Conservation (phyloP, 805 yeast genomes). For the Priceomyces carsonii region DNA sequence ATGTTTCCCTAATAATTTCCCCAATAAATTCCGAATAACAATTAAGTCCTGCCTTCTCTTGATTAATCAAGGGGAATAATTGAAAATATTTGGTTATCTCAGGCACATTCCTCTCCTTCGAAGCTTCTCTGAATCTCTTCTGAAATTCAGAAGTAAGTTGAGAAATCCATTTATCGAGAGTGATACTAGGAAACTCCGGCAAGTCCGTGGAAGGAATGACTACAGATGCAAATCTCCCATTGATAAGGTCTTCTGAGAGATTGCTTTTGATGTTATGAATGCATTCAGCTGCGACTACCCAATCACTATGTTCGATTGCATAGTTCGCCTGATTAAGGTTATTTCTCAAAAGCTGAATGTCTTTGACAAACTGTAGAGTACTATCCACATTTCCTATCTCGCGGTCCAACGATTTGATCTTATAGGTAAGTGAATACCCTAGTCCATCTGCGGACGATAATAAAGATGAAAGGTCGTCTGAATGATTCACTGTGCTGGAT, state of each 20-base stretch:
- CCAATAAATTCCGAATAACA: slow-evolving; percentile 87
- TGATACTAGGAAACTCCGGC: slow-evolving; percentile 70
- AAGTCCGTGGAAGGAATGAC: slow-evolving; percentile 86
- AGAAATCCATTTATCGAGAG: slow-evolving; percentile 58
- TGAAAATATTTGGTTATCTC: slow-evolving; percentile 78
- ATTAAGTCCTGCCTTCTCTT: slow-evolving; percentile 67
- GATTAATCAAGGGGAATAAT: slow-evolving; percentile 82
- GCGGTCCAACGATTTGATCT: slow-evolving; percentile 66
- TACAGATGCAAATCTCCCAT: slow-evolving; percentile 70
- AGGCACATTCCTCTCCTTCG: slow-evolving; percentile 62
- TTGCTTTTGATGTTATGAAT: slow-evolving; percentile 42
- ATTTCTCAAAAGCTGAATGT: slow-evolving; percentile 65
- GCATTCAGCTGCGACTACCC: slow-evolving; percentile 77
- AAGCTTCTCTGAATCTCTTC: slow-evolving; percentile 68
- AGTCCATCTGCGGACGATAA: slow-evolving; percentile 62
- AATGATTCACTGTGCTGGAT: slow-evolving; percentile 57
- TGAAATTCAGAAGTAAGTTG: slow-evolving; percentile 59
- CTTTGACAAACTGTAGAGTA: slow-evolving; percentile 63
- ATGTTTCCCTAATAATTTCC: slow-evolving; percentile 76
- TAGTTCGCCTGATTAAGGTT: slow-evolving; percentile 64
- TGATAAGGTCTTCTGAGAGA: slow-evolving; percentile 54
- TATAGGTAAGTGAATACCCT: slow-evolving; percentile 66
- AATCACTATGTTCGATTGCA: slow-evolving; percentile 67
- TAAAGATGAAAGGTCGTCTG: slow-evolving; percentile 54
- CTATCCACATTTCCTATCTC: slow-evolving; percentile 66